Evolutionary conservation across 768 basidiomycete species (phyloP), one percentile per base, ranked within the genome.

Genomic region (Collybia sordida): DNA sequence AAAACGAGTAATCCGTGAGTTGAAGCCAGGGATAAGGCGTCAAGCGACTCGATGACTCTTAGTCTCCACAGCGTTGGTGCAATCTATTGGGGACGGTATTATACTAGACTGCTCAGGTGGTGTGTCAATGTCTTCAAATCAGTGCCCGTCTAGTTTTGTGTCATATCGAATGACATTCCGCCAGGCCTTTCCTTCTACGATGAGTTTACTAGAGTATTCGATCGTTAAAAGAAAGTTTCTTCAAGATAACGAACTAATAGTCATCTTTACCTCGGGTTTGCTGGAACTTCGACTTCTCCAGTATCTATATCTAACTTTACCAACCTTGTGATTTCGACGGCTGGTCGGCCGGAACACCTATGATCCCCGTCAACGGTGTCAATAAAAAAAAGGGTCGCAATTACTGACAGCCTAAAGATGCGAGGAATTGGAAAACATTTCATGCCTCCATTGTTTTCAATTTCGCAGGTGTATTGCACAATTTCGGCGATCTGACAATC

Each of bases 371-470:
- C 34, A 42, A 49, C 49, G 18, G 23, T 19, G 42, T 34, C 1
- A 38, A 45, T 39, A 38, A 37, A 17, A 41, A 50, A 18, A 22
- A 39, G 42, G 50, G 21, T 17, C 17, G 43, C 50, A 27, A 34
- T 21, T 7, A 56, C 82, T 67, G 59, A 88, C 90, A 89, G 70
- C 64, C 75, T 73, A 59, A 94, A 88, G 22, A 93, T 73, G 14
- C 92, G 81, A 23, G 86, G 80, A 39, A 93, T 67, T 5, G 90
- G 91, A 61, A 80, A 83, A 62, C 90, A 93, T 31, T 81, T 77
- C 40, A 81, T 61, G 12, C 67, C 68, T 14, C 37, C 34, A 36
- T 54, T 60, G 14, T 54, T 58, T 51, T 77, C 70, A 38, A 67
- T 58, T 39, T 78, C 68, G 63, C 90, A 93, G 22, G 71, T 77